These are phyloP conservation scores for Teratosphaeria destructans DNA, from an alignment of 2,329 filamentous ascomycete species.

Conservation along the genomic window DNA sequence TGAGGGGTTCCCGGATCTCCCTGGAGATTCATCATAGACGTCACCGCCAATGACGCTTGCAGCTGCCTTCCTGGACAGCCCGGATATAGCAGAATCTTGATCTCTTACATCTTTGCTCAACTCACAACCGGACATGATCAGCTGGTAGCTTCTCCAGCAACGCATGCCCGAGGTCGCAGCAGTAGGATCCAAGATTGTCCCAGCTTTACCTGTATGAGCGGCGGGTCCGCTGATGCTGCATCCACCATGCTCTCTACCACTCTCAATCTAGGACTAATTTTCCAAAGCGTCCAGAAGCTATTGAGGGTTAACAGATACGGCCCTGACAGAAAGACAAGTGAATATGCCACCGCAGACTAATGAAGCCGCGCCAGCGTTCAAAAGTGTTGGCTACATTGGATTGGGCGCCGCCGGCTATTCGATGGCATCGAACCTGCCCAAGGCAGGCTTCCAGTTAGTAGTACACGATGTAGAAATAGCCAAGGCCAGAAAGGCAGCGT, in stretches of 20 bases:
- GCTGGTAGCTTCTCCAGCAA: neutral
- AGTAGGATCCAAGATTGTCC: neutral
- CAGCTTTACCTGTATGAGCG: neutral
- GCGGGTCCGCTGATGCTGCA: too few species aligned
- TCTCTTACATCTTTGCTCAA: neutral
- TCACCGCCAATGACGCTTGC: neutral
- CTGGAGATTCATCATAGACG: neutral
- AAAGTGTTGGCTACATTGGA: slow-evolving; percentile 25
- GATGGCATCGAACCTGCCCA: slow-evolving; percentile 26
- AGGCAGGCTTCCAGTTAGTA: slow-evolving; percentile 22
- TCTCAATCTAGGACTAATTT: too few species aligned
- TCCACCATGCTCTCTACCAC: too few species aligned
- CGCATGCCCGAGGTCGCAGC: neutral
- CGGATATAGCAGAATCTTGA: neutral
- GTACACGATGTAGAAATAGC: slow-evolving; percentile 23
- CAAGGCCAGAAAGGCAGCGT: slow-evolving; percentile 15
- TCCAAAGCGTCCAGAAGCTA: neutral
- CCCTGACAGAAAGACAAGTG: neutral
- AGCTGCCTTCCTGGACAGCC: neutral
- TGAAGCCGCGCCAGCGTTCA: slow-evolving; percentile 6
- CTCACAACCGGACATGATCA: neutral
- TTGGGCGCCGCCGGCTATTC: slow-evolving; percentile 26
- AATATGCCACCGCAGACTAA: neutral
- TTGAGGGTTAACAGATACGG: neutral
- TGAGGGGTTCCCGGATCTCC: neutral